Evolutionary conservation across 2,329 filamentous ascomycete species (phyloP), one percentile per base, ranked within the genome.

Genomic region (Trichoderma citrinoviride): DNA sequence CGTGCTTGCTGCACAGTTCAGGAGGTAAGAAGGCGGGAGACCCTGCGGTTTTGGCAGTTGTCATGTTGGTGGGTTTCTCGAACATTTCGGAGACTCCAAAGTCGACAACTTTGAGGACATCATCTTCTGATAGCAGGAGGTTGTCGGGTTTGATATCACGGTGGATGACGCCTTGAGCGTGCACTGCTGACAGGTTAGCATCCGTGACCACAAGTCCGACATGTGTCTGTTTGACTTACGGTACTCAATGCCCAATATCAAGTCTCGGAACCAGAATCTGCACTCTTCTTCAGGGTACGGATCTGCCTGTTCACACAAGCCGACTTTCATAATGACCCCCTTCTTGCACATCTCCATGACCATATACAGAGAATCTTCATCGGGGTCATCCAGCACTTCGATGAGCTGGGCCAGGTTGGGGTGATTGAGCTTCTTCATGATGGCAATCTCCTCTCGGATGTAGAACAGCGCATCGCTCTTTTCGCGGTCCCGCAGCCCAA

Each of bases 51-150:
- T 98, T 99, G 65, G 90, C 88, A 0, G 92, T 97, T 75, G 87
- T 88, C 95, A 98, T 98, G 52, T 92, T 85, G 2, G 90, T 83
- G 2, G 80, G 73, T 75, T 96, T 97, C 73, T 94, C 90, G 71
- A 99, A 99, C 88, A 99, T 97, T 74, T 99, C 94, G 1, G 94
- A 98, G 7, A 98, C 95, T n/a, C 95, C 95, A 81, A 99, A 99
- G 76, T 98, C 95, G 60, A 96, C 93, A 69, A 99, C 90, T 76
- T 98, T 99, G 60, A 99, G 85, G n/a, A 97, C 88, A 71, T 98
- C 90, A 63, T 97, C 93, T 41, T 89, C 85, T 0, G 93, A 97
- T 44, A 99, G 81, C 7, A 99, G 84, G 61, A 96, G 89, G 71
- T 99, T 99, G 76, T 98, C 95, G 0, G 95, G 95, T 77, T 99